Evolutionary conservation across 2,329 filamentous ascomycete species (phyloP), one percentile per base, ranked within the genome.

Genomic region (Talaromyces albobiverticillius): DNA sequence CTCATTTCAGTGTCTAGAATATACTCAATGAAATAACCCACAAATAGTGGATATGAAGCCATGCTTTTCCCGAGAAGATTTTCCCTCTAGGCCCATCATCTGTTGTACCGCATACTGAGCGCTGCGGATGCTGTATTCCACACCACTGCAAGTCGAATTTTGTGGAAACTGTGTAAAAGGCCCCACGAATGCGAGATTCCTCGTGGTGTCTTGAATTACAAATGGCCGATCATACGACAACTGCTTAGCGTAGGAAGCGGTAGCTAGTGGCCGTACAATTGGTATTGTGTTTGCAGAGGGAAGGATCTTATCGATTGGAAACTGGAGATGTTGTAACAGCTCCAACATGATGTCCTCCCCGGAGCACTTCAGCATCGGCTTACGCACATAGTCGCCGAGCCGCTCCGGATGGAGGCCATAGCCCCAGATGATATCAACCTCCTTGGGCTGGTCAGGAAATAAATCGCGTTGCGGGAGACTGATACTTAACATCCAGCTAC

Each of bases 401-500:
- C 60, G 55, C 2, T 64, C 61, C 1, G 69, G 67, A 31, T 69
- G 65, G 18, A 74, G 62, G 3, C 65, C 69, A 54, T 75, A 76
- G 9, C 71, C 69, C 68, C 71, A 73, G 48, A 75, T 61, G 16
- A 74, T 69, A 38, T 68, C 60, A 34, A 65, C 62, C 48, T 63
- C 58, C 43, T 51, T 46, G 1, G 64, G 62, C 55, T 76, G 73
- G 32, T 67, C 64, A 29, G 68, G 60, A 60, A 75, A 75, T 55
- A 75, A 66, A n/a, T 71, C 72, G 55, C 76, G 72, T 20, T 66
- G 66, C 25, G 71, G 71, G 53, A 76, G 61, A 2, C 69, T 71
- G 59, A 73, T 67, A 54, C 63, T 70, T 51, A 76, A 54, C 9
- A 71, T 58, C 73, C 73, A 76, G 23, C 62, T 65, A 54, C 67